Percentiles rank a stretch among this genome's conserved stretches.
Evolutionary conservation across 2,329 filamentous ascomycete genomes (phyloP).

Genomic region (Orbilia javanica): DNA sequence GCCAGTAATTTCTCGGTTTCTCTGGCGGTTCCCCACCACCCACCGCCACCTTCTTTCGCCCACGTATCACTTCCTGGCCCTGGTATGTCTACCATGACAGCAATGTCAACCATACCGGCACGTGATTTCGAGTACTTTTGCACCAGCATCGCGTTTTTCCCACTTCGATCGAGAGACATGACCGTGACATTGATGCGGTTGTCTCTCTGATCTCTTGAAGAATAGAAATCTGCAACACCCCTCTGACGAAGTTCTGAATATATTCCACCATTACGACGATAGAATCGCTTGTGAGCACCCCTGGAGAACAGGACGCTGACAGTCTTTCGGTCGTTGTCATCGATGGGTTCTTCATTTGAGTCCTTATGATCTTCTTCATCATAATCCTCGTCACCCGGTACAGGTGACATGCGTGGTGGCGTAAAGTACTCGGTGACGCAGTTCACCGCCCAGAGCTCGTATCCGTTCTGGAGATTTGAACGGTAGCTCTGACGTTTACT

Average conservation of each 20-base stretch:
- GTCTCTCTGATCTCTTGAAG: constrained; percentile 35
- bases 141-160: constrained; percentile 56
- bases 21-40: constrained; percentile 52
- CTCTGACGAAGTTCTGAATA: constrained; percentile 47
- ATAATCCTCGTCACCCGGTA: constrained; percentile 50
- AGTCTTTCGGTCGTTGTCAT: constrained; percentile 49
- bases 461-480: constrained; percentile 49
- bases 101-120: constrained; percentile 48
- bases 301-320: constrained; percentile 45
- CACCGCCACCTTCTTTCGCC: constrained; percentile 50
- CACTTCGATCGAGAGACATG: constrained; percentile 52
- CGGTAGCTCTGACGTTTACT: constrained; percentile 49
- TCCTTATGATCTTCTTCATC: constrained; percentile 55
- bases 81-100: constrained; percentile 49
- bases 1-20: constrained; percentile 52
- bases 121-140: constrained; percentile 52
- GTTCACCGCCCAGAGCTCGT: constrained; percentile 52
- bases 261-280: constrained; percentile 55
- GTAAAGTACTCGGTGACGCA: constrained; percentile 55
- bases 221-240: constrained; percentile 34
- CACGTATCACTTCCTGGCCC: constrained; percentile 52
- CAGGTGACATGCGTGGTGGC: constrained; percentile 45
- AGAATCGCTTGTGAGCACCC: constrained; percentile 47
- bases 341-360: constrained; percentile 53
- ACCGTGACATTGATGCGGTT: constrained; percentile 51